These are phyloP conservation scores for Suillus brevipes DNA, from an alignment of 768 basidiomycete species.

Conservation along the genomic window DNA sequence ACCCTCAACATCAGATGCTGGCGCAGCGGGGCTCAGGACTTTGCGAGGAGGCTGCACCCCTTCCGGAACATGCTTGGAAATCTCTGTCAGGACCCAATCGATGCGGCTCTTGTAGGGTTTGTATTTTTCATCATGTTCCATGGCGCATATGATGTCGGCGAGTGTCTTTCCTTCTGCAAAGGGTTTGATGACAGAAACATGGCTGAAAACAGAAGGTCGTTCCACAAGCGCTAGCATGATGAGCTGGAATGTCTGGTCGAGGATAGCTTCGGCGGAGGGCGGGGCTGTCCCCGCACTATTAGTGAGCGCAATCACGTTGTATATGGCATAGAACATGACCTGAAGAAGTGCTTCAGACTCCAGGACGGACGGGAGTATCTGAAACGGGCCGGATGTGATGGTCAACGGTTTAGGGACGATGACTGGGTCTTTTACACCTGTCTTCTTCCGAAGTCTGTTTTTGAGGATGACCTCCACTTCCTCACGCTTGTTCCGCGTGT, in stretches of 20 bases:
- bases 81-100: conserved; percentile 69
- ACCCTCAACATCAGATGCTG: conserved; percentile 55
- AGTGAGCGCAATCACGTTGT: conserved; percentile 70
- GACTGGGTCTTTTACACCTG: conserved; percentile 63
- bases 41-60: conserved; percentile 55
- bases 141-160: conserved; percentile 67
- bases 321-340: conserved; percentile 79
- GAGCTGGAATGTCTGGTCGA: conserved; percentile 87
- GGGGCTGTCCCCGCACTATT: conserved; percentile 60
- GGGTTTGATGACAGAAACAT: conserved; percentile 49
- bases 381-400: conserved; percentile 70
- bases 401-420: conserved; percentile 72
- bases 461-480: conserved; percentile 81
- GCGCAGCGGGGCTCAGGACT: conserved; percentile 37
- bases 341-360: conserved; percentile 73
- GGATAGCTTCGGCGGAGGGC: conserved; percentile 82
- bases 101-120: conserved; percentile 70
- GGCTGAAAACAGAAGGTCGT: conserved; percentile 59
- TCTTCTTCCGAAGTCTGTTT: conserved; percentile 64
- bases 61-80: conserved; percentile 55
- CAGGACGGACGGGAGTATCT: conserved; percentile 59
- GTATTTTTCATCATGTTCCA: conserved; percentile 79
- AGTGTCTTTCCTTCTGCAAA: conserved; percentile 65
- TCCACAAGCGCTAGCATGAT: conserved; percentile 84
- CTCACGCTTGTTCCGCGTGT: conserved; percentile 89